phyloP scores from a whole-genome alignment of 768 basidiomycete genomes.

The Clavulina sp. region DNA sequence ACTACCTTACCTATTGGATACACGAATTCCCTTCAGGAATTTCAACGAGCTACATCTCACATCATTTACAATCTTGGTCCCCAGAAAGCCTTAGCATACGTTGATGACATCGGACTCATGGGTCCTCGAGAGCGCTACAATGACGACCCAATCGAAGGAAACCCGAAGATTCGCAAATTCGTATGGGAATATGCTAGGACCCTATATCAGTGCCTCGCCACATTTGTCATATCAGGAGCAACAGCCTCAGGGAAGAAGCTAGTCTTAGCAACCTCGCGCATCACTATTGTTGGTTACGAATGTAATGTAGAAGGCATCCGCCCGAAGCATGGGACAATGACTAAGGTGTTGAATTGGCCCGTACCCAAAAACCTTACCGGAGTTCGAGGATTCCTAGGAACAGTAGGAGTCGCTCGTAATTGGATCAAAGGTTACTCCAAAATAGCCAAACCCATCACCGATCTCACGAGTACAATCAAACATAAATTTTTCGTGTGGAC shows the following conservation, averaged over 20 bases:
- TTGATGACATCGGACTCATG: background rate
- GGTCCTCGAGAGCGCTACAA: background rate
- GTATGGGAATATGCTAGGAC: background rate
- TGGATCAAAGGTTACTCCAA: background rate
- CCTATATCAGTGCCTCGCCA: background rate
- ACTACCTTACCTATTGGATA: background rate
- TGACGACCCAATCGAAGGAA: background rate
- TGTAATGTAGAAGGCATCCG: background rate
- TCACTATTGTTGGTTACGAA: background rate
- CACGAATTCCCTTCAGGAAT: too few relatives aligned
- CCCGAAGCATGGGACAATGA: background rate
- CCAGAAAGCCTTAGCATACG: background rate
- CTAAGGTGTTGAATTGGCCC: background rate
- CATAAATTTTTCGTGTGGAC: background rate
- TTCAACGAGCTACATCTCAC: background rate
- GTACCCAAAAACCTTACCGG: background rate
- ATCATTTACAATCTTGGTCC: background rate
- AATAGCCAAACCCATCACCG: background rate
- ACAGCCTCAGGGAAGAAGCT: background rate
- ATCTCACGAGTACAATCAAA: background rate
- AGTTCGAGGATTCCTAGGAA: background rate
- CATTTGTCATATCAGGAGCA: background rate
- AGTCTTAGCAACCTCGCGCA: background rate
- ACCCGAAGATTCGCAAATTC: background rate
- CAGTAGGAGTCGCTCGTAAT: background rate